Conservation (phyloP, 228 moss, liverwort and hornwort genomes). For the Sphagnum magellanicum region DNA sequence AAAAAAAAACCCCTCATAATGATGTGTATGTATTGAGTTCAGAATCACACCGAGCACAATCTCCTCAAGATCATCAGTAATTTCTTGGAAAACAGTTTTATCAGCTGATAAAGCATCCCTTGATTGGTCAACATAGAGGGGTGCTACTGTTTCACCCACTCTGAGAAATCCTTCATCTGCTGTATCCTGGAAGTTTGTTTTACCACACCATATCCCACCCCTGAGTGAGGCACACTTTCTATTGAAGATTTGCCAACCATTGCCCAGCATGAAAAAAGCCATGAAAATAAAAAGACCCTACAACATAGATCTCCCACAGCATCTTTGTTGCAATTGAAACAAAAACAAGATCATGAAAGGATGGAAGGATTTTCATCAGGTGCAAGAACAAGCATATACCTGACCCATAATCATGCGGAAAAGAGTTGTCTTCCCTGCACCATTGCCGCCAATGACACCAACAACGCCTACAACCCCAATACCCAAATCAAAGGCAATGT, state of each 20-base stretch:
- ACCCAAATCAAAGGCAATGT: no score
- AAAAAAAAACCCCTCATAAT: no score
- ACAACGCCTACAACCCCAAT: slow-evolving; percentile 64
- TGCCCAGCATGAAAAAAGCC: no score
- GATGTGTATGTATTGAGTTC: background rate
- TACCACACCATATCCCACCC: no score
- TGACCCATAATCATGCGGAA: slow-evolving; percentile 97
- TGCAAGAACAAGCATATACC: slow-evolving; percentile 20
- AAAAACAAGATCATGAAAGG: no score
- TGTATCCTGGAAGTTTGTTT: slow-evolving; percentile 42
- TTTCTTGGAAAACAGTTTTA: slow-evolving; percentile 85
- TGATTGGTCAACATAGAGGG: slow-evolving; percentile 94
- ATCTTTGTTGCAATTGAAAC: no score
- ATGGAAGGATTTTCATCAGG: no score
- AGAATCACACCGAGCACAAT: slow-evolving; percentile 47
- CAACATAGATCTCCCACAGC: no score
- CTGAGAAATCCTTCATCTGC: slow-evolving; percentile 66
- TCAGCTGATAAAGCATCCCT: slow-evolving; percentile 68
- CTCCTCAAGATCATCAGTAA: slow-evolving; percentile 80
- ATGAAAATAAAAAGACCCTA: no score
- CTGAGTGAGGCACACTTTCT: no score
- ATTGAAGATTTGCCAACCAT: no score
- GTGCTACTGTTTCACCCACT: slow-evolving; percentile 92
- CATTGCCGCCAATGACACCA: slow-evolving; percentile 92
- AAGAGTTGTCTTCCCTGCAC: slow-evolving; percentile 91